Evolutionary conservation across 176 grass and related monocot genomes (phyloP), one percentile per base, ranked within the genome.

Genomic region (Rhynchospora tenuis): DNA sequence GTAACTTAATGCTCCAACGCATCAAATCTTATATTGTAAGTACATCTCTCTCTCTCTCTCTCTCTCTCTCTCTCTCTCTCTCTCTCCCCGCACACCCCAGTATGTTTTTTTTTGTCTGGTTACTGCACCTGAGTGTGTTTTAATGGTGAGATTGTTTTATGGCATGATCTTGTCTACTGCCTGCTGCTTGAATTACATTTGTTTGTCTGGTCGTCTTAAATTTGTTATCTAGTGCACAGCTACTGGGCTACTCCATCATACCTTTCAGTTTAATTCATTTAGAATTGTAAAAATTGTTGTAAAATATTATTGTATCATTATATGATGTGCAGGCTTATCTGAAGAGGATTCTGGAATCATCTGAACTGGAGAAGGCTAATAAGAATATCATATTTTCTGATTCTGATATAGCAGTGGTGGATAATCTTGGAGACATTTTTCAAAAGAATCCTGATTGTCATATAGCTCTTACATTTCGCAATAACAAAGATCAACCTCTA

Each of bases 21-120:
- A 91, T 99, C 83, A 95, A 81, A 74, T 93, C 96, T 33, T 99
- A 95, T 90, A 88, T 93, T 83, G 96, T 98, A 86, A 95, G 96
- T 87, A 38, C 83, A 55, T 81, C 17, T 48, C 24, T 55, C 73
- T 83, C 27, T 47, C 69, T 48, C 47, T 38, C 23, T 17, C 47
- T 11, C 47, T 0, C 47, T 11, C 47, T 11, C 47, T 11, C 47
- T 24, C n/a, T 61, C n/a, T 19, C 58, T 59, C 6, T 19, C 9
- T 23, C 45, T 6, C 19, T 47, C 77, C 17, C 22, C 56, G 16
- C 31, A 2, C 22, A 65, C 27, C 23, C 60, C 29, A 56, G 2
- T 29, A 54, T 42, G 31, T 57, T 1, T 88, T 15, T 77, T 0
- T 5, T 82, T 64, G 48, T 81, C 50, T 81, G 10, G 69, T 69